A percentile compares a stretch with the other conserved stretches of the same genome.
phyloP scores from a whole-genome alignment of 176 grass and related monocot species.

The Thinopyrum elongatum region DNA sequence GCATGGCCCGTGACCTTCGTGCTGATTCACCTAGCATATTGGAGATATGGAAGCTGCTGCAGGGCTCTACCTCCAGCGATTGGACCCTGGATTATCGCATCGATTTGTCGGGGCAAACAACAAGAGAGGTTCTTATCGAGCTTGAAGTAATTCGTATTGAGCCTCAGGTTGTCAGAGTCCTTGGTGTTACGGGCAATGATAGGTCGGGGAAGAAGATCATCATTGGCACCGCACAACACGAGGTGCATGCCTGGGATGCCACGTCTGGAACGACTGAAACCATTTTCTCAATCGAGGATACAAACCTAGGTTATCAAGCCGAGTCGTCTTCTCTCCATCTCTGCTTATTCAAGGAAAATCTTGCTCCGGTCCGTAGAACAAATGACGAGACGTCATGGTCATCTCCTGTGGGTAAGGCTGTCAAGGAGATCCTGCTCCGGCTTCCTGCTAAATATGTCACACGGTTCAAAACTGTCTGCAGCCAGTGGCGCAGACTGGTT shows the following conservation, averaged over 20 bases:
- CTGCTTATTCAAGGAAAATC: slow-evolving; percentile 7
- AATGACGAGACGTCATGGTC: not conserved
- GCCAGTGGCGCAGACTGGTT: not conserved
- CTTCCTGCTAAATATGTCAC: not conserved
- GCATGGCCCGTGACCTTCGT: not conserved
- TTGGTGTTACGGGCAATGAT: not conserved
- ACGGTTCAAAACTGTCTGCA: not conserved
- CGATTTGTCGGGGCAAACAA: not conserved
- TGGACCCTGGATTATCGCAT: not conserved
- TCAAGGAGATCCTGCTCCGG: slow-evolving; percentile 7
- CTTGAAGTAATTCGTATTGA: too few species aligned
- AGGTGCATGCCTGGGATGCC: not conserved
- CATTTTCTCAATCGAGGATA: not conserved
- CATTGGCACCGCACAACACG: not conserved
- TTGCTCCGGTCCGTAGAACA: slow-evolving; percentile 15
- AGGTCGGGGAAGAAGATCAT: slow-evolving; percentile 11
- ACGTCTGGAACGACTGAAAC: not conserved
- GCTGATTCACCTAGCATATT: not conserved
- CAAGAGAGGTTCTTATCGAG: not conserved
- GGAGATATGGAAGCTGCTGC: not conserved
- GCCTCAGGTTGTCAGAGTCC: not conserved
- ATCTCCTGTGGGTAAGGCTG: not conserved
- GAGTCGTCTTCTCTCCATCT: not conserved
- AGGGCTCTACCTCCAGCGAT: not conserved
- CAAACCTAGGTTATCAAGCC: not conserved